Percentiles rank a stretch among this genome's conserved stretches.
Conservation (phyloP, 495 filamentous ascomycete species). For the Xylaria castorea region DNA sequence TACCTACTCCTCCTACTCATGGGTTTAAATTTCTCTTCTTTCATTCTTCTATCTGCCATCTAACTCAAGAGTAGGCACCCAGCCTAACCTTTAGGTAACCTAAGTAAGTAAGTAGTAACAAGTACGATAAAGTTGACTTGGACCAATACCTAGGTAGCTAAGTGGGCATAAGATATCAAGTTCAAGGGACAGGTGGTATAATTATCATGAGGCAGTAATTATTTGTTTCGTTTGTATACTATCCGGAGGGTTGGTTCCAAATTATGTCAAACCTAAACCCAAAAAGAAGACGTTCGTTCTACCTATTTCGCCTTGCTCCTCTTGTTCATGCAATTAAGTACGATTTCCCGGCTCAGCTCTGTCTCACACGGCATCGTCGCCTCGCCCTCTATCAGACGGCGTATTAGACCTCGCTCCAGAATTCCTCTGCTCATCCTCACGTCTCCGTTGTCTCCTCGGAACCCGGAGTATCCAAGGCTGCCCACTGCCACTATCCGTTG, state of each 20-base stretch:
- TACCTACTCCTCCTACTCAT: no score
- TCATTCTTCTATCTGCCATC: neutral
- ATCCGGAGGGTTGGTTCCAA: neutral
- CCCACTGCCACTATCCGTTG: constrained; percentile 28
- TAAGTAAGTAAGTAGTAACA: neutral
- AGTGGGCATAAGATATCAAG: neutral
- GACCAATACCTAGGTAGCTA: neutral
- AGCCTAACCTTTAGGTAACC: no score
- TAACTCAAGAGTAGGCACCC: neutral
- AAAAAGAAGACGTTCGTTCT: neutral
- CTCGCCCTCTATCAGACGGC: constrained; percentile 14
- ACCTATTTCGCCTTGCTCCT: neutral
- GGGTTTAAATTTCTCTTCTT: neutral
- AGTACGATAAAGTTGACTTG: neutral
- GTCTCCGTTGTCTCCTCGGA: constrained; percentile 14
- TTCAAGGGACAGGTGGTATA: neutral
- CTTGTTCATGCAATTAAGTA: constrained; percentile 13
- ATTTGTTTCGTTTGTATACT: neutral
- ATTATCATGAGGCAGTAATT: neutral
- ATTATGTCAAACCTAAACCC: neutral
- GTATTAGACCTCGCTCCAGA: constrained; percentile 21
- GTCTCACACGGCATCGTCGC: constrained; percentile 38
- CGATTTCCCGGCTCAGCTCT: neutral
- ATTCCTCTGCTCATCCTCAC: constrained; percentile 25
- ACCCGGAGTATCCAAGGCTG: constrained; percentile 30